These are phyloP conservation scores for Chrysoporthe puriensis DNA, from an alignment of 2,329 filamentous ascomycete species.

Conservation along the genomic window DNA sequence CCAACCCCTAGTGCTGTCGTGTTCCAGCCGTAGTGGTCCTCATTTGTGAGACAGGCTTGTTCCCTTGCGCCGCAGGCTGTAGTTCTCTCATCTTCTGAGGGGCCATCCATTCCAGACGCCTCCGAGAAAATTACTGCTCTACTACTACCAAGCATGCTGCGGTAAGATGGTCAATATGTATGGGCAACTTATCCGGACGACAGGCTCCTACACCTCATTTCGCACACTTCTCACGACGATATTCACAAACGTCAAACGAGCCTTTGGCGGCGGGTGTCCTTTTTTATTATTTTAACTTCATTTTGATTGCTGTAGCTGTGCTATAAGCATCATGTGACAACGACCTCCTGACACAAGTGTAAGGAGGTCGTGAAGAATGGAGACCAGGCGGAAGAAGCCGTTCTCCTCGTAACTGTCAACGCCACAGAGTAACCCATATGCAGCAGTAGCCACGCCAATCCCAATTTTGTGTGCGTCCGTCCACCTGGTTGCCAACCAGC, in stretches of 20 bases:
- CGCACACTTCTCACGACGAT: neutral
- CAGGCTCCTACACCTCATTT: neutral
- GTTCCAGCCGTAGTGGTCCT: neutral
- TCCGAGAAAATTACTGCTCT: too few species aligned
- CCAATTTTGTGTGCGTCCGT: slow-evolving; percentile 19
- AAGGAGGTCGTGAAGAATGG: slow-evolving; percentile 43
- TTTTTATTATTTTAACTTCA: slow-evolving; percentile 29
- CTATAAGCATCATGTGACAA: slow-evolving; percentile 53
- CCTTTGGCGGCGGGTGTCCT: neutral
- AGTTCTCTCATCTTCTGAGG: too few species aligned
- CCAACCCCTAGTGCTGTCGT: neutral
- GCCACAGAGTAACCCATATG: slow-evolving; percentile 61
- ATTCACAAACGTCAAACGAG: neutral
- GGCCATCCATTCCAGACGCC: too few species aligned
- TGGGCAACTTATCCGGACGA: too few species aligned
- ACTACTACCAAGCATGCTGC: too few species aligned
- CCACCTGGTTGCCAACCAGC: slow-evolving; percentile 19
- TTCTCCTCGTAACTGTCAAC: slow-evolving; percentile 75
- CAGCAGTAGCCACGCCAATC: slow-evolving; percentile 41
- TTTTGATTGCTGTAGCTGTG: slow-evolving; percentile 40
- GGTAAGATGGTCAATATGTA: too few species aligned
- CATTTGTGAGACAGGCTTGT: neutral
- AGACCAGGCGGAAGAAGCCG: slow-evolving; percentile 68
- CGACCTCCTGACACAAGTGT: slow-evolving; percentile 42
- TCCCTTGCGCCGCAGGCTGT: neutral